A percentile compares a stretch with the other conserved stretches of the same genome.
Conservation (phyloP, 768 basidiomycete species). For the Podaxis carcinomalis region DNA sequence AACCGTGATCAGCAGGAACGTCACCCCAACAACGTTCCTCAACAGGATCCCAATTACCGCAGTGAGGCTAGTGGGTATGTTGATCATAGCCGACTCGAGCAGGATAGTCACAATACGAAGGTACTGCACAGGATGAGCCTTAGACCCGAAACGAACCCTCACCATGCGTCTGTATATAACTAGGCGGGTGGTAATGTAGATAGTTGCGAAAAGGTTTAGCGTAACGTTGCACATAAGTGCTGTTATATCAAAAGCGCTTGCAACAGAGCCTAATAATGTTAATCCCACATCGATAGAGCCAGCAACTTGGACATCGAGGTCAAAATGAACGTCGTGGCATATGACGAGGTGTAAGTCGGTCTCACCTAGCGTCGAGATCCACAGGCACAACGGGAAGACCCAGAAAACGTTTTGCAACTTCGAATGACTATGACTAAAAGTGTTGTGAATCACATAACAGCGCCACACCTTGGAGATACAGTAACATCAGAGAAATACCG, state of each 20-base stretch:
- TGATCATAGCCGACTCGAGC: background rate
- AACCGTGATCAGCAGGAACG: background rate
- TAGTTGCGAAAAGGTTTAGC: background rate
- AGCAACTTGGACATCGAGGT: background rate
- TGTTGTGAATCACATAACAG: background rate
- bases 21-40: background rate
- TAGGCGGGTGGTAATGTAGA: background rate
- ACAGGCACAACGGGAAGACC: background rate
- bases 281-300: background rate
- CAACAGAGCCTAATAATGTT: background rate
- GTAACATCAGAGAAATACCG: background rate
- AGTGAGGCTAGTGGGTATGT: background rate
- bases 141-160: background rate
- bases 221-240: background rate
- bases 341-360: background rate
- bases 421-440: background rate
- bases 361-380: background rate
- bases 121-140: background rate
- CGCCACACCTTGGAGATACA: background rate
- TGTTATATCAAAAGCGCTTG: background rate
- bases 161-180: background rate
- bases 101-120: background rate
- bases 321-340: background rate
- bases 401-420: background rate
- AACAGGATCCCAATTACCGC: background rate